A percentile compares a stretch with the other conserved stretches of the same genome.
Conservation (phyloP, 495 filamentous ascomycete species). For the Hypoxylon perforatum region DNA sequence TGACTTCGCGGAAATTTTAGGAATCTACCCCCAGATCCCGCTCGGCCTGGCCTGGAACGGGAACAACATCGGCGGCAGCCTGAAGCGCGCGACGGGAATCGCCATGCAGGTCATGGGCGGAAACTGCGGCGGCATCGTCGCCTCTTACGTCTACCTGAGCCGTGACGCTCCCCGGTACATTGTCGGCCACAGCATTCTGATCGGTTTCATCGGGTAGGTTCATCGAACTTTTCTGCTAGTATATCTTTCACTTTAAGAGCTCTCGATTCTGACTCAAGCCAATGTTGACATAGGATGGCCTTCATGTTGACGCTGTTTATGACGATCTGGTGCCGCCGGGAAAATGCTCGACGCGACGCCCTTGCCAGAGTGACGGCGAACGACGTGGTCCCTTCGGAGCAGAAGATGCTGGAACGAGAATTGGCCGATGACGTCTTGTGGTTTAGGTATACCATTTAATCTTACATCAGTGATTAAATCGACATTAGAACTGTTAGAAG, state of each 20-base stretch:
- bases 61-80: slow-evolving; percentile 80
- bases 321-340: slow-evolving; percentile 64
- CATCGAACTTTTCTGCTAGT: not conserved
- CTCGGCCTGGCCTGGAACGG: slow-evolving; percentile 81
- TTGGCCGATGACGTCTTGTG: slow-evolving; percentile 59
- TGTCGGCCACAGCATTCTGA: slow-evolving; percentile 66
- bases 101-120: slow-evolving; percentile 83
- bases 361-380: slow-evolving; percentile 33
- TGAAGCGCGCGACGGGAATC: slow-evolving; percentile 78
- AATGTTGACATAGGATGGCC: slow-evolving; percentile 46
- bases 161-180: slow-evolving; percentile 69
- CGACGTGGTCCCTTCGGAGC: slow-evolving; percentile 53
- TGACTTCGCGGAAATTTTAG: slow-evolving; percentile 42
- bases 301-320: slow-evolving; percentile 65
- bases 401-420: slow-evolving; percentile 55
- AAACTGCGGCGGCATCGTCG: slow-evolving; percentile 77
- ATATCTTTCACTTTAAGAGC: not conserved
- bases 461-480: not conserved
- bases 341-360: slow-evolving; percentile 65
- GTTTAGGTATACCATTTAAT: slow-evolving; percentile 62
- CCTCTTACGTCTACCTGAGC: slow-evolving; percentile 72
- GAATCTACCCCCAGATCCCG: slow-evolving; percentile 78
- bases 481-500: not conserved
- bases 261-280: not conserved
- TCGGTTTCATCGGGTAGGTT: slow-evolving; percentile 50